A percentile compares a stretch with the other conserved stretches of the same genome.
Conservation (phyloP, 106 monocot genomes). For the Dioscorea zingiberensis region DNA sequence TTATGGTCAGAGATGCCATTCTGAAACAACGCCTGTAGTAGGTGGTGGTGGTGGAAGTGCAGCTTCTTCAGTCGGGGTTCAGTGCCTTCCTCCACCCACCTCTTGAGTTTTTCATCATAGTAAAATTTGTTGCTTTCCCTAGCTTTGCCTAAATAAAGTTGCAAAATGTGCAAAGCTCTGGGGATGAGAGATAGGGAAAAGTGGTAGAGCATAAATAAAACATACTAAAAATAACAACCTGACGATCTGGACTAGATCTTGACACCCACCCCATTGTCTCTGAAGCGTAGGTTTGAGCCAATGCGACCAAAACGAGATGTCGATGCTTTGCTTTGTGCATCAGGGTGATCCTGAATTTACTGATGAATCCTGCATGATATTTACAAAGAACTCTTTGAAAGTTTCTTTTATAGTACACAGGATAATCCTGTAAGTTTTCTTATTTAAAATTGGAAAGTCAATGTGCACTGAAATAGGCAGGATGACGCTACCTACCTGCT, state of each 20-base stretch:
- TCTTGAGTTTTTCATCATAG: conserved; percentile 95
- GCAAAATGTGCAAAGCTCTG: not conserved
- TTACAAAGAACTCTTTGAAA: not conserved
- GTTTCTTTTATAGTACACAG: not conserved
- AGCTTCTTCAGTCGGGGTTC: conserved; percentile 55
- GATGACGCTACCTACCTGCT: conserved; percentile 33
- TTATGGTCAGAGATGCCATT: conserved; percentile 45
- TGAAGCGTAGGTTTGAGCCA: conserved; percentile 67
- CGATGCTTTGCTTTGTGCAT: conserved; percentile 40
- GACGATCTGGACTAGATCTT: conserved; percentile 51
- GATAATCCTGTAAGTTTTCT: not conserved
- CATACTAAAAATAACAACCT: conserved; percentile 38
- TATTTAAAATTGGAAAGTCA: not conserved
- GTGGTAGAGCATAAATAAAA: not conserved
- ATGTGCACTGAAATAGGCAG: not conserved
- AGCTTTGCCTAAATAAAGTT: conserved; percentile 65
- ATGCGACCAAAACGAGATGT: conserved; percentile 59
- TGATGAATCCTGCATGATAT: conserved; percentile 14
- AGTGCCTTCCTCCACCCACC: conserved; percentile 95
- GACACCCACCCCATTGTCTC: conserved; percentile 92
- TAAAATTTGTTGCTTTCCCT: conserved; percentile 88
- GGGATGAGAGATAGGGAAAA: not conserved
- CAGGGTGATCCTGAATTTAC: conserved; percentile 35
- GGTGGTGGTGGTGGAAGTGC: conserved; percentile 79
- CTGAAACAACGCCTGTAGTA: conserved; percentile 46